Conservation (phyloP, 208 protist genomes). For the Leptomonas pyrrhocoris region DNA sequence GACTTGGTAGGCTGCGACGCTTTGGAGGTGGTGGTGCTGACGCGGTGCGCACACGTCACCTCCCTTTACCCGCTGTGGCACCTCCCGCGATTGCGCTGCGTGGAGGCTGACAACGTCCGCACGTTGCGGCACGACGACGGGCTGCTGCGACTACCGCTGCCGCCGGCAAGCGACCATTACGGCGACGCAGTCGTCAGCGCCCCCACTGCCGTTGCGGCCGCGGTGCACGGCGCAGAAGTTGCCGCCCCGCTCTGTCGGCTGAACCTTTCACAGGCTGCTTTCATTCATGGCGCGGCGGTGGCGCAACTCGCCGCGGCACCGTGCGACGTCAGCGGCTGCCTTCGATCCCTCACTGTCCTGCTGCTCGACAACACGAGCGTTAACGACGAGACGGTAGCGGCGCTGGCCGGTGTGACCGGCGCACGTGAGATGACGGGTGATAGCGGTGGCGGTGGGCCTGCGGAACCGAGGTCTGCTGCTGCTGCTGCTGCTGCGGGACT, state of each 20-base stretch:
- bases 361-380: conserved; percentile 22
- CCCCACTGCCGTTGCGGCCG: background rate
- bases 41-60: conserved; percentile 16
- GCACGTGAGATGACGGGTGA: too few relatives aligned
- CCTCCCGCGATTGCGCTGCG: conserved; percentile 23
- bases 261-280: conserved; percentile 17
- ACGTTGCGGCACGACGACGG: background rate
- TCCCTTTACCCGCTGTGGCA: conserved; percentile 25
- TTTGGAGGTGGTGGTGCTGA: conserved; percentile 27
- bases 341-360: conserved; percentile 9
- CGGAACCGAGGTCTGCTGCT: too few relatives aligned
- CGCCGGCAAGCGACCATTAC: background rate
- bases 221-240: background rate
- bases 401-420: background rate
- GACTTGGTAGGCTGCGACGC: conserved; percentile 15
- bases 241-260: conserved; percentile 19
- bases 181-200: background rate
- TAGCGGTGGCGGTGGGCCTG: background rate
- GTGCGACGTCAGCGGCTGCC: background rate
- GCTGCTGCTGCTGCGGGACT: background rate
- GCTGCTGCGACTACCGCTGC: conserved; percentile 8
- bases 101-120: conserved; percentile 23
- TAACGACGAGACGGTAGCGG: conserved; percentile 16
- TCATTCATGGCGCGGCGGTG: conserved; percentile 16
- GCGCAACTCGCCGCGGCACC: conserved; percentile 12